phyloP scores from a whole-genome alignment of 2,329 filamentous ascomycete species.

The Elsinoe batatas region DNA sequence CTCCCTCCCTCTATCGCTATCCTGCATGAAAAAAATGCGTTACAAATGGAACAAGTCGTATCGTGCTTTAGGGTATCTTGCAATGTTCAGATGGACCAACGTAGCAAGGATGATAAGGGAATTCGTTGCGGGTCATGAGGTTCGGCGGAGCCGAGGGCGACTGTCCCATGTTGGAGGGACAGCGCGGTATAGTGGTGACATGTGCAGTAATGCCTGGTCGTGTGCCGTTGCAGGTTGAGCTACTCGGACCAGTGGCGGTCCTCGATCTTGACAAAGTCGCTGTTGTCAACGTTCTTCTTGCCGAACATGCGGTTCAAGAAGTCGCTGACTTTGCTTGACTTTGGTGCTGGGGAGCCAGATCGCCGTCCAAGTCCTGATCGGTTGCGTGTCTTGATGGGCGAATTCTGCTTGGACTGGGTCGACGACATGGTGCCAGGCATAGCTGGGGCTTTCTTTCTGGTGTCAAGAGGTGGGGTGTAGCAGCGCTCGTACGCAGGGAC shows the following conservation, averaged over 20 bases:
- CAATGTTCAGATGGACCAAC: not conserved
- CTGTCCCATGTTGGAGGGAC: too few species aligned
- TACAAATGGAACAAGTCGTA: not conserved
- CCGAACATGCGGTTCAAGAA: slow-evolving; percentile 23
- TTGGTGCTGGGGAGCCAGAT: not conserved
- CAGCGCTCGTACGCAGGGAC: slow-evolving; percentile 5
- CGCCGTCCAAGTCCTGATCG: not conserved
- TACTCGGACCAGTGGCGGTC: slow-evolving; percentile 25
- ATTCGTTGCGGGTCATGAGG: not conserved
- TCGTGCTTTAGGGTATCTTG: not conserved
- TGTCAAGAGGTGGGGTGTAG: not conserved
- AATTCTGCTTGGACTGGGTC: not conserved
- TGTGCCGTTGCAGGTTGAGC: too few species aligned
- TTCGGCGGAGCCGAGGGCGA: too few species aligned
- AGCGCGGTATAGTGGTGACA: too few species aligned
- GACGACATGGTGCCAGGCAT: slow-evolving; percentile 13
- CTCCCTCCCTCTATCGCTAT: too few species aligned
- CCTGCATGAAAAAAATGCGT: too few species aligned
- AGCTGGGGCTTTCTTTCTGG: not conserved
- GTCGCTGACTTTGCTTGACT: slow-evolving; percentile 14
- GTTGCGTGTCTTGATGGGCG: not conserved
- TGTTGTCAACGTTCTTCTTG: slow-evolving; percentile 20
- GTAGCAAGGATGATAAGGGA: not conserved
- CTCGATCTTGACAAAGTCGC: slow-evolving; percentile 19
- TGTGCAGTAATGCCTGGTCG: too few species aligned